phyloP scores from a whole-genome alignment of 1,284 basidiomycete genomes.

The Heliocybe sulcata region DNA sequence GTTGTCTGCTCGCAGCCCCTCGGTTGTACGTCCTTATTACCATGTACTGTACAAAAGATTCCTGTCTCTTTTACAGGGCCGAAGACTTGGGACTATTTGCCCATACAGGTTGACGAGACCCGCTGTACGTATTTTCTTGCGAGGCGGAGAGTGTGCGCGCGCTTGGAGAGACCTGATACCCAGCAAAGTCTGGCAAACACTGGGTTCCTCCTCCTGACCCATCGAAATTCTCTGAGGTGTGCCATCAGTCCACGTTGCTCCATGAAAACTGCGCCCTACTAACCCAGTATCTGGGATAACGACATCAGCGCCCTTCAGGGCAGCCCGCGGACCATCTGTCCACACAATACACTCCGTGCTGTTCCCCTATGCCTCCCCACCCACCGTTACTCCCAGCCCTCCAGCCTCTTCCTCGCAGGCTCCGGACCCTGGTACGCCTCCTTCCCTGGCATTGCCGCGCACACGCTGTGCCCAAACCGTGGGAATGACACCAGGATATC shows the following conservation, averaged over 20 bases:
- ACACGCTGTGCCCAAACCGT: constrained; percentile 82
- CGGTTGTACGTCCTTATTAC: no score
- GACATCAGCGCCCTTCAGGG: constrained; percentile 86
- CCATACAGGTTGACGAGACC: no score
- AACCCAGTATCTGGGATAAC: constrained; percentile 96
- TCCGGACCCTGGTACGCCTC: constrained; percentile 69
- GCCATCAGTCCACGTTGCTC: background rate
- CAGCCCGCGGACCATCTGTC: constrained; percentile 77
- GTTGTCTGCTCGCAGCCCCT: no score
- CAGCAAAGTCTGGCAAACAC: constrained; percentile 81
- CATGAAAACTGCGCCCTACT: constrained; percentile 14
- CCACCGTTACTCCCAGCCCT: constrained; percentile 63
- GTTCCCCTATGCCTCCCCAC: constrained; percentile 10
- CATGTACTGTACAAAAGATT: no score
- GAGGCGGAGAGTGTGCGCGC: no score
- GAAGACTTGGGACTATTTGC: no score
- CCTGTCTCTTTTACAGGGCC: no score
- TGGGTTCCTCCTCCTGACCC: constrained; percentile 96
- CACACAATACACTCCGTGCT: constrained; percentile 45
- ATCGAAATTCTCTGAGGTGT: constrained; percentile 78
- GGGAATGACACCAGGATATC: constrained; percentile 97
- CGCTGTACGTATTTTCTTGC: no score
- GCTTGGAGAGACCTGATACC: constrained; percentile 96
- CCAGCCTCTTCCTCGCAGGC: constrained; percentile 75
- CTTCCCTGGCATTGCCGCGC: constrained; percentile 72